These are phyloP conservation scores for Crithidia fasciculata DNA, from an alignment of 208 protist species.

Conservation along the genomic window DNA sequence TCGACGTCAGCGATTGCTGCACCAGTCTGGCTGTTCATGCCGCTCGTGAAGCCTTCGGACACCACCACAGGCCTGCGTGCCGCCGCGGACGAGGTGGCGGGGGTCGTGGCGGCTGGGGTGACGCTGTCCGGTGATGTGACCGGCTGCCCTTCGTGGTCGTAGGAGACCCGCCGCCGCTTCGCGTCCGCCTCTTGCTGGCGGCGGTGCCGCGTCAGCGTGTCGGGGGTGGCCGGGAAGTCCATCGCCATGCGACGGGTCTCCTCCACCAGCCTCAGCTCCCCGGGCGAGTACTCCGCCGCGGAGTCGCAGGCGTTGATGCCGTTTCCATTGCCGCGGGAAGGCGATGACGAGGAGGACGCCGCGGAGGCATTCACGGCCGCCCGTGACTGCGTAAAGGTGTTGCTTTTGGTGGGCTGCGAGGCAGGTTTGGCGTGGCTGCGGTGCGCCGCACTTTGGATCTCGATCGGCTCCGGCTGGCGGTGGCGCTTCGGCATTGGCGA, in stretches of 20 bases:
- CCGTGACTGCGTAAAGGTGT: background rate
- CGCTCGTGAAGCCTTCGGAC: background rate
- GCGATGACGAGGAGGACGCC: slow-evolving; percentile 3
- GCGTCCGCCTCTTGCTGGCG: slow-evolving; percentile 24
- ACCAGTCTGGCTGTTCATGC: background rate
- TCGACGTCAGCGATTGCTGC: background rate
- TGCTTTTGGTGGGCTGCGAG: background rate
- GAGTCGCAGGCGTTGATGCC: too few species aligned
- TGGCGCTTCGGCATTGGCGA: slow-evolving; percentile 77
- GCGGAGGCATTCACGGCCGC: background rate
- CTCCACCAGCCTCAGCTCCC: slow-evolving; percentile 27
- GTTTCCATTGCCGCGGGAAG: background rate
- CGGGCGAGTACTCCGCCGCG: slow-evolving; percentile 20
- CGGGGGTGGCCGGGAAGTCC: slow-evolving; percentile 42
- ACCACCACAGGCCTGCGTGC: background rate
- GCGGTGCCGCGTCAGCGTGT: slow-evolving; percentile 27
- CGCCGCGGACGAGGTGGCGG: background rate
- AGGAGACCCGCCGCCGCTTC: slow-evolving; percentile 18
- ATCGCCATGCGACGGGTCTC: slow-evolving; percentile 19
- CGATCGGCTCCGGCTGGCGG: slow-evolving; percentile 72
- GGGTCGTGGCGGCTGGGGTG: background rate
- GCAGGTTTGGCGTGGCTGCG: slow-evolving; percentile 2
- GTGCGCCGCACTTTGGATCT: slow-evolving; percentile 26
- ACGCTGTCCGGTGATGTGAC: background rate
- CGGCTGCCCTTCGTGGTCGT: slow-evolving; percentile 30